Evolutionary conservation across 2,329 filamentous ascomycete genomes (phyloP), one percentile per base, ranked within the genome.

Genomic region (Hortaea werneckii): DNA sequence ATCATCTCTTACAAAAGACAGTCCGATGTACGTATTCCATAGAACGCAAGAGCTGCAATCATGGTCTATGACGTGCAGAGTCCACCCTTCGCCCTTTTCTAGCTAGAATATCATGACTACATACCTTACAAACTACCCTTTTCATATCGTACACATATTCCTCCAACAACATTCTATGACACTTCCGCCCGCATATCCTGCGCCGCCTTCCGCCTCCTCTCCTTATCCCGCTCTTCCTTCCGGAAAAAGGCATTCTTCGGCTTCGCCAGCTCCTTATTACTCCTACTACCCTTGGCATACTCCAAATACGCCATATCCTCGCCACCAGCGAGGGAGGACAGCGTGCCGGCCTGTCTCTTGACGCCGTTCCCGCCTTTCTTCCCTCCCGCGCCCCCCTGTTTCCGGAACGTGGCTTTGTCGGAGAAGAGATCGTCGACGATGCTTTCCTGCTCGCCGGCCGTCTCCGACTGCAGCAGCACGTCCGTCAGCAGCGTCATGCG

Each of bases 241-340:
- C 65, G 65, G 47, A 74, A 65, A 50, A 73, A 73, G 2, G 61
- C 53, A 49, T 68, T 72, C 43, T 67, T 61, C 52, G 67, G 65
- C 52, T 61, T 60, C 52, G 67, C 69, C 37, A 72, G 57, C 41
- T 70, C 66, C 56, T 71, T 72, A 49, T 74, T 74, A 42, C 61
- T 61, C 44, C 65, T 67, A 34, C 53, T 55, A 30, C 57, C 57
- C 60, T 64, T 71, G 37, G 66, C 66, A 49, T 68, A 70, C 61
- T 75, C 72, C 48, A 72, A 65, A 51, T 75, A 96, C n/a, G 90
- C 89, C 92, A 98, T 96, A 62, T 94, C 87, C 62, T 94, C 86
- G 0, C 89, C 92, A 47, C 92, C 92, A 45, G 85, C 87, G 46
- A 95, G 75, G 56, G 94, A 89, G 42, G 82, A 83, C 45, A 98